phyloP scores from a whole-genome alignment of 148 eudicot species.

The Rheum nobile region DNA sequence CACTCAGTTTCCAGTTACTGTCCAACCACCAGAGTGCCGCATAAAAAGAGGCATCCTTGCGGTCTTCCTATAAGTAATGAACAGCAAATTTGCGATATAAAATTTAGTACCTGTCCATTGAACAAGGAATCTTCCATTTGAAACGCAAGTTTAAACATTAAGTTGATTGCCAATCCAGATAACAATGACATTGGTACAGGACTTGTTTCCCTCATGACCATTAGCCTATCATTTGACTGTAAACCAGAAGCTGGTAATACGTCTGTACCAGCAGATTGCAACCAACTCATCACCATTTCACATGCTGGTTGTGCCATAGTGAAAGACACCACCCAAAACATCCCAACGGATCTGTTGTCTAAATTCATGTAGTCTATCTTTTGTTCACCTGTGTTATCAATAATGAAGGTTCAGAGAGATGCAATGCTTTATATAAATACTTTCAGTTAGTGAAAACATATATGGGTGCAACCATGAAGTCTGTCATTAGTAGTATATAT shows the following conservation, averaged over 20 bases:
- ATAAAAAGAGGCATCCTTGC: background rate
- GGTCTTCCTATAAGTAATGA: background rate
- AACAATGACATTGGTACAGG: slow-evolving; percentile 74
- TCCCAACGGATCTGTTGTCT: slow-evolving; percentile 86
- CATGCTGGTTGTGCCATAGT: slow-evolving; percentile 90
- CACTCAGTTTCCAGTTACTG: background rate
- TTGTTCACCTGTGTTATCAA: slow-evolving; percentile 43
- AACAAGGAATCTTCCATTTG: slow-evolving; percentile 95
- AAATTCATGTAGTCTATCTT: slow-evolving; percentile 80
- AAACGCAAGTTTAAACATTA: slow-evolving; percentile 61
- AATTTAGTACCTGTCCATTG: slow-evolving; percentile 63
- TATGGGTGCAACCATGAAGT: background rate
- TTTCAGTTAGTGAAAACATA: background rate
- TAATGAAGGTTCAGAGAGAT: background rate
- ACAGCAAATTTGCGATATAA: background rate
- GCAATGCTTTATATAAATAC: background rate
- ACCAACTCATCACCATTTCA: slow-evolving; percentile 85
- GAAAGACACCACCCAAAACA: slow-evolving; percentile 98
- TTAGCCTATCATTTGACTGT: slow-evolving; percentile 68
- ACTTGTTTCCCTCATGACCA: slow-evolving; percentile 84
- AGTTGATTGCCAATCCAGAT: slow-evolving; percentile 79
- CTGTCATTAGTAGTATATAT: background rate
- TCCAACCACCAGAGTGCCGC: background rate
- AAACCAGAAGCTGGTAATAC: slow-evolving; percentile 47
- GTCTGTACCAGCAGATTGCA: slow-evolving; percentile 81